Evolutionary conservation across 148 eudicot species (phyloP), one percentile per base, ranked within the genome.

Genomic region (Dysphania ambrosioides): DNA sequence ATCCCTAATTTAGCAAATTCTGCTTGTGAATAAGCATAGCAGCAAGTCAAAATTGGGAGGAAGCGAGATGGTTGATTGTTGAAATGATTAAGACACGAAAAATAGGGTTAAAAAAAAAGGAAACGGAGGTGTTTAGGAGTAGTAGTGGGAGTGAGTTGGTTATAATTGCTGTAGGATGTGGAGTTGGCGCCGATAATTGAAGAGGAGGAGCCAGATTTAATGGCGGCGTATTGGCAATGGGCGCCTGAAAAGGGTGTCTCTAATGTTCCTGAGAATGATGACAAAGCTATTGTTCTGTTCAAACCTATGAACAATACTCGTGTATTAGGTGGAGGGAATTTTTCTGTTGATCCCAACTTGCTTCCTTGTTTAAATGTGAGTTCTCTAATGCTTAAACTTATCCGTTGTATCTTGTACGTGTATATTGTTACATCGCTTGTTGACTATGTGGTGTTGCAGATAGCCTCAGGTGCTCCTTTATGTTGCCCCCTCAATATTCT

Each of bases 221-320:
- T 83, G 1, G 9, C 63, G 61, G 85, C 13, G 41, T 70, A 47
- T 29, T 78, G 60, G 21, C 84, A 75, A 30, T 31, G 30, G 2
- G 29, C 66, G 10, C 70, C 76, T 1, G 77, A 78, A 60, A 41
- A 32, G n/a, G n/a, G n/a, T n/a, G n/a, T n/a, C n/a, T n/a, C n/a
- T n/a, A n/a, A n/a, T n/a, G 80, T 64, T 24, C 82, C 85, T 8
- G 79, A 68, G 68, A 87, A 86, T 72, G 85, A 88, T 40, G 96
- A 90, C 85, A 86, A 86, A 78, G 92, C 98, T 27, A 83, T 91
- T 75, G 97, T 91, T 65, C 79, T 87, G 13, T 94, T 88, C 84
- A 86, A 85, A 41, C 93, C 97, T 24, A 47, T 68, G 38, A 83
- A 83, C 42, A 35, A 62, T 0, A 77, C 75, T 29, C 27, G 73